Conservation (phyloP, 345 rosid genomes). For the Salix dunnii region DNA sequence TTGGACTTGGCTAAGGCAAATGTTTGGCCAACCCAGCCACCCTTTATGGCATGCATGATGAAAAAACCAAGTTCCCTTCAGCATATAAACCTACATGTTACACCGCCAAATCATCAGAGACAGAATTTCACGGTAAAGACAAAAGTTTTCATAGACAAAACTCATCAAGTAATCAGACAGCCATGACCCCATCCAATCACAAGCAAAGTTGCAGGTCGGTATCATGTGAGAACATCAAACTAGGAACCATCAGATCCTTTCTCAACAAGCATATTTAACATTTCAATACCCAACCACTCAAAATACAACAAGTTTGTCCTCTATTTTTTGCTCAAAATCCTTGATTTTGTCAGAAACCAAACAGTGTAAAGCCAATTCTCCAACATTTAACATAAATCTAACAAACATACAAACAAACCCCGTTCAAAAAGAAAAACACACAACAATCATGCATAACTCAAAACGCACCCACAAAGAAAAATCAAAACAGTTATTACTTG, state of each 20-base stretch:
- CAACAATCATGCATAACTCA: neutral
- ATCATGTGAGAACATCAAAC: neutral
- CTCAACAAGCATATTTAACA: no score
- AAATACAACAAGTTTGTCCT: neutral
- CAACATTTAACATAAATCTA: neutral
- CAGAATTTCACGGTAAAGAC: neutral
- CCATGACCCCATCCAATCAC: neutral
- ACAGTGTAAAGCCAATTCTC: neutral
- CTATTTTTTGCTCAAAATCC: neutral
- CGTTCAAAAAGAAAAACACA: neutral
- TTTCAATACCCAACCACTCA: neutral
- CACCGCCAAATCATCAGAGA: neutral
- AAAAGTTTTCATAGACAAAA: neutral
- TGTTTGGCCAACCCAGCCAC: constrained; percentile 64
- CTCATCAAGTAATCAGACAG: neutral
- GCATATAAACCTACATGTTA: constrained; percentile 17
- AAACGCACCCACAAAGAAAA: neutral
- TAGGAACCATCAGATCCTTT: neutral
- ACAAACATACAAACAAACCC: neutral
- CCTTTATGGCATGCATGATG: constrained; percentile 69
- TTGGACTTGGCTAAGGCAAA: constrained; percentile 72
- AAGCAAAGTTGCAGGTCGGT: neutral
- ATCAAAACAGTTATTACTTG: neutral
- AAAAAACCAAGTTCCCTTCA: constrained; percentile 11
- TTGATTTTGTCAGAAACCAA: neutral